Evolutionary conservation across 1,284 basidiomycete species (phyloP), one percentile per base, ranked within the genome.

Genomic region (Heterobasidion parviporum): DNA sequence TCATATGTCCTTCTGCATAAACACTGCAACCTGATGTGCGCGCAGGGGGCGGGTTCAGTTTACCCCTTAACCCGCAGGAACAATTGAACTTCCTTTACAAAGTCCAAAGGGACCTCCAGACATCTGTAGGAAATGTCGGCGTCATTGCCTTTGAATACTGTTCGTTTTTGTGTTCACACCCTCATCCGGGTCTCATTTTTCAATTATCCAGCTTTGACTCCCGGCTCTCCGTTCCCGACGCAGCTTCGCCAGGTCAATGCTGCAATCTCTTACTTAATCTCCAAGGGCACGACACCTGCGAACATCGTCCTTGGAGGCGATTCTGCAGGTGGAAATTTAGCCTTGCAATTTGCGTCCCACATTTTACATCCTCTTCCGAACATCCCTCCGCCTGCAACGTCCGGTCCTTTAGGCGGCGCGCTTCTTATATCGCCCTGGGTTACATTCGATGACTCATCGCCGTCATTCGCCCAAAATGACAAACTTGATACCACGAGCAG

Each of bases 361-460:
- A 59, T 67, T 18, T 62, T 72, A 2, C 70, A 70, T 56, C 70
- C 71, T 1, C 48, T 68, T 0, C 50, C 60, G 1, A 20, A 44
- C 14, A 57, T 68, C 8, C 54, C 44, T 1, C 38, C 68, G 14
- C 52, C 55, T 12, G 55, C 63, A 14, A 33, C 52, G 1, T 53
- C 46, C 20, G 49, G 56, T 7, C 68, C 62, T 9, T 49, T 72
- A 16, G 51, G 61, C 2, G 66, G 71, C 5, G 59, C 64, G 6
- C 65, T 62, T 47, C 56, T 67, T 16, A 68, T 72, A 50, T 72
- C 70, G 0, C 70, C 71, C 1, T 72, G 71, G 71, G 57, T 67
- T 1, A 54, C 61, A 18, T 58, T 68, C 47, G 61, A 60, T 16
- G 58, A 54, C 9, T 54, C 54, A n/a, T 32, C 26, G 18, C 51